A percentile compares a stretch with the other conserved stretches of the same genome.
These are phyloP conservation scores for Pyronema domesticum DNA, from an alignment of 495 filamentous ascomycete species.

Conservation along the genomic window DNA sequence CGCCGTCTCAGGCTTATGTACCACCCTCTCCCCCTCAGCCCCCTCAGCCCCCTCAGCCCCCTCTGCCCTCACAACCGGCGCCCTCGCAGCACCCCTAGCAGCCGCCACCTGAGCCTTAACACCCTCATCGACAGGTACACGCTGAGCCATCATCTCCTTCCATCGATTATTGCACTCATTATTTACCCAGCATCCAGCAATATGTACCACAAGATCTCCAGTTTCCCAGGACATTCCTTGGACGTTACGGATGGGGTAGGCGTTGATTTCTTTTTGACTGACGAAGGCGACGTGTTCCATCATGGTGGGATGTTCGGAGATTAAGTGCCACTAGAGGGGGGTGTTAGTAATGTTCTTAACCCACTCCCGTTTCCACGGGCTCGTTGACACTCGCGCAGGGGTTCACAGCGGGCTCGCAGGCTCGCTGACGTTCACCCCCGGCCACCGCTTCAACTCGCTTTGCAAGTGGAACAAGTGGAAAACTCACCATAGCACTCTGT, in stretches of 20 bases:
- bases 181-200: slow-evolving; percentile 28
- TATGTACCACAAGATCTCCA: slow-evolving; percentile 27
- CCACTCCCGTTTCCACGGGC: not conserved
- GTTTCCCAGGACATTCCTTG: slow-evolving; percentile 23
- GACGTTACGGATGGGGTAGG: slow-evolving; percentile 20
- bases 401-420: no score
- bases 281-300: slow-evolving; percentile 25
- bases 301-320: slow-evolving; percentile 22
- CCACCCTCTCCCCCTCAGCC: no score
- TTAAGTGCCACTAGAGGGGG: slow-evolving; percentile 6
- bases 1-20: no score
- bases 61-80: not conserved
- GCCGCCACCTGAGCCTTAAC: not conserved
- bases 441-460: no score
- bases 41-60: no score
- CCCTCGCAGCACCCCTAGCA: not conserved
- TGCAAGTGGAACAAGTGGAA: no score
- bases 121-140: not conserved
- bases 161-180: slow-evolving; percentile 20
- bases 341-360: slow-evolving; percentile 1
- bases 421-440: no score
- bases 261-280: slow-evolving; percentile 23
- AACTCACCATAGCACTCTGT: slow-evolving; percentile 23
- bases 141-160: slow-evolving; percentile 23
- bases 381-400: no score